A percentile compares a stretch with the other conserved stretches of the same genome.
These are phyloP conservation scores for Collybia sp. DNA, from an alignment of 768 basidiomycete genomes.

Conservation along the genomic window DNA sequence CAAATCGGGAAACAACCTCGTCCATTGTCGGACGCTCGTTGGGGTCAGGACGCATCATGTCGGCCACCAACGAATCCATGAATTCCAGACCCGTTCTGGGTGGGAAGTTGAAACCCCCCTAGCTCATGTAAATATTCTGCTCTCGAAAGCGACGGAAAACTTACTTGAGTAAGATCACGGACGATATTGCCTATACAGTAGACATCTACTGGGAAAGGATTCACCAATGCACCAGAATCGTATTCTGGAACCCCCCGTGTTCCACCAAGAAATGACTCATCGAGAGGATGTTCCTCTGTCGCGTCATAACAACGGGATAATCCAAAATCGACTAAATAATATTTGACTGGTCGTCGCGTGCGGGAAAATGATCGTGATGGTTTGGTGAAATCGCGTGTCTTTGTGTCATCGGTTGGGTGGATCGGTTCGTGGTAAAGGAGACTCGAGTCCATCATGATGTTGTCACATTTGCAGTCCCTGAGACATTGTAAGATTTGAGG, in stretches of 20 bases:
- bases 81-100: slow-evolving; percentile 9
- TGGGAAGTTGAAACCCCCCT: slow-evolving; percentile 1
- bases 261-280: background rate
- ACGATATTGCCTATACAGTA: background rate
- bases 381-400: slow-evolving; percentile 9
- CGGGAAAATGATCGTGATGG: slow-evolving; percentile 8
- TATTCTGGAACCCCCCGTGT: background rate
- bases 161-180: background rate
- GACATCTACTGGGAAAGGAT: background rate
- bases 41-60: slow-evolving; percentile 21
- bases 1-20: slow-evolving; percentile 21
- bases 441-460: slow-evolving; percentile 15
- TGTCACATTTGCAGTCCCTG: slow-evolving; percentile 1
- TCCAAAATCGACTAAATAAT: slow-evolving; percentile 20
- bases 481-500: background rate
- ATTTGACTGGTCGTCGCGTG: slow-evolving; percentile 12
- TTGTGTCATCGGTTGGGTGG: background rate
- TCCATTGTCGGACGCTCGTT: slow-evolving; percentile 25
- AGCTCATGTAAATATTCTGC: background rate
- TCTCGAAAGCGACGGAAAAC: background rate
- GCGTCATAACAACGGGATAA: slow-evolving; percentile 12
- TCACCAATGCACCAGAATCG: background rate
- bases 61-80: slow-evolving; percentile 10
- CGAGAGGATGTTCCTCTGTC: background rate
- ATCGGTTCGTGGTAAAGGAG: slow-evolving; percentile 8